Conservation (phyloP, 2,329 filamentous ascomycete genomes). For the Cladosporium sphaerospermum region DNA sequence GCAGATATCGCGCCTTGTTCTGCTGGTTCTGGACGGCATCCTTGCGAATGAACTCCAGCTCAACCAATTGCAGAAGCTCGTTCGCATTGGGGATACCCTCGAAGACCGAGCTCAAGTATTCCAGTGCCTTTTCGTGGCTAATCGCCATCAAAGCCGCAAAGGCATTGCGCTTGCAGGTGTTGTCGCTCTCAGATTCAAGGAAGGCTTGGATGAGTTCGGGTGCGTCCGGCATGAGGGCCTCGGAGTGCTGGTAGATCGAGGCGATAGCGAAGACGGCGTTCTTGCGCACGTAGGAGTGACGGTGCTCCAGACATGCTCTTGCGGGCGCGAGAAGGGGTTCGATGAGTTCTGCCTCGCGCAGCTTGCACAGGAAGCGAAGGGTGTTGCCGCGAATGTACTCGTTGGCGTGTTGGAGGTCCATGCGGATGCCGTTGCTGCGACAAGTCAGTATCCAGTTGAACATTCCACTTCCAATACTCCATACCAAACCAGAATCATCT, state of each 20-base stretch:
- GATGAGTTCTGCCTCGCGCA: constrained; percentile 90
- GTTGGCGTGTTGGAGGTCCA: constrained; percentile 94
- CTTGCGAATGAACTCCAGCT: constrained; percentile 95
- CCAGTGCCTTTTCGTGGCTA: constrained; percentile 84
- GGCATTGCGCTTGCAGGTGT: constrained; percentile 95
- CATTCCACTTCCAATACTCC: constrained; percentile 25
- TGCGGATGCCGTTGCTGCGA: constrained; percentile 87
- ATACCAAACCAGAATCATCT: constrained; percentile 98
- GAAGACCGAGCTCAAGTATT: constrained; percentile 82
- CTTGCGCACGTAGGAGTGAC: constrained; percentile 96
- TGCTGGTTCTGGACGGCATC: constrained; percentile 91
- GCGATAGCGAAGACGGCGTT: constrained; percentile 94
- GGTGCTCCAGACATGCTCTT: constrained; percentile 85
- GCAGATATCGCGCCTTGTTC: constrained; percentile 91
- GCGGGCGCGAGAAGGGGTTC: constrained; percentile 92
- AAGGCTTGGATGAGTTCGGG: constrained; percentile 86
- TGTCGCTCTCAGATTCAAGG: constrained; percentile 82
- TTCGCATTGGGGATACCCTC: constrained; percentile 92
- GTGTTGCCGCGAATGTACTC: constrained; percentile 98
- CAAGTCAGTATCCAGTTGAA: constrained; percentile 9
- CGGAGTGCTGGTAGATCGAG: constrained; percentile 86
- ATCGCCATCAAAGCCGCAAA: constrained; percentile 88
- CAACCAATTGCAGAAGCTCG: constrained; percentile 85
- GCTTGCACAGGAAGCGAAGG: constrained; percentile 93
- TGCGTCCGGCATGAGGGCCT: constrained; percentile 88